Base-by-base conservation (phyloP, 2,329 filamentous ascomycete species). In the Xylariaceae sp. region DNA sequence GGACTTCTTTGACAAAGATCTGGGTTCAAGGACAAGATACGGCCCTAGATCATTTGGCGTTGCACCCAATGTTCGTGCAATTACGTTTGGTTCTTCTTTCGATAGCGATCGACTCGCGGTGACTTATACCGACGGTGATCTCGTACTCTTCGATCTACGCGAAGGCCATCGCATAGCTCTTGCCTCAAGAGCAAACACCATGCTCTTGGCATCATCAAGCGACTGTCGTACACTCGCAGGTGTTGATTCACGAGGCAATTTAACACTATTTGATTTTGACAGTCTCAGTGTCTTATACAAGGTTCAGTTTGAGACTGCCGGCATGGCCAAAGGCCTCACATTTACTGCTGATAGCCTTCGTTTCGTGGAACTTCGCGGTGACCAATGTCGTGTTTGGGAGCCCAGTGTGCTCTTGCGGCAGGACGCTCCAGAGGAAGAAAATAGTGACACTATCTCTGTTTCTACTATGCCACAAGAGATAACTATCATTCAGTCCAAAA, bases 191-290 rank as follows among this genome's bases (percentile, higher is more conserved):
- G 40, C 48, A 2, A 56, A 61, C 22, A 50, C 54, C 3, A 43
- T 55, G 6, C 45, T 44, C 1, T 37, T 65, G 11, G 50, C 53
- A 6, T 55, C 53, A 10, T 64, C 62, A 7, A 52, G 50, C 1
- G 59, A 65, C 19, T 61, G 63, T 10, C 55, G 55, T 4, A 65
- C 56, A 5, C 50, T 65, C 7, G 61, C 55, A 3, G 55, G 49
- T 5, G 59, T 42, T 1, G 55, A 63, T 36, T 47, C 55, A 0
- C 33, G 22, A 3, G 61, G 61, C 1, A 59, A 52, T 7, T 45
- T 64, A 1, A 52, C 49, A 2, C n/a, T 65, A 2, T 65, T 60
- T 33, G 57, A 65, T 2, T 61, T 64, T 16, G 10, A 44, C 8
- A 58, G 50, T 0, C 43, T 64, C 4, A 53, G 43, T 14, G 6